Base-by-base conservation (phyloP, 2,329 filamentous ascomycete genomes). In the Geosmithia morbida region DNA sequence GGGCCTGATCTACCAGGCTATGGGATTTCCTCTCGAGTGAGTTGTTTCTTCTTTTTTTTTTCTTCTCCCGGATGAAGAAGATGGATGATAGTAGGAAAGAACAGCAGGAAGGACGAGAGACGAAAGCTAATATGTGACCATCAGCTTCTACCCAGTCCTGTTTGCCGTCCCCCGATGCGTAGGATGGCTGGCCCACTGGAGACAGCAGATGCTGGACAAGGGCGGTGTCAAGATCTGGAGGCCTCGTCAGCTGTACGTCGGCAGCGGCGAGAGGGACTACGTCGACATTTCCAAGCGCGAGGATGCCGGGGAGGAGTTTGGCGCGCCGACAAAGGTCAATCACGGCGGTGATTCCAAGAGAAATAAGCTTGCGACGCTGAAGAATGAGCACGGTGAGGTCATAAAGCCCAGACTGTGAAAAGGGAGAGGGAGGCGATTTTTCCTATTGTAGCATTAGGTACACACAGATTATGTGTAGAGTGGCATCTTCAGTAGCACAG, bases 151-250 rank as follows among this genome's bases (percentile, higher is more conserved):
- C 52, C 70, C 70, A 2, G 69, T 73, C 0, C 57, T 73, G 4
- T 73, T 73, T 49, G 70, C 70, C 6, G 70, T 73, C 6, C 70
- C 70, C 0, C 60, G 70, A 16, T 72, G 70, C 45, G 70, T 71
- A 2, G 70, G 70, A 20, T 73, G 70, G 70, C 56, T 73, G 29
- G 70, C 70, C 2, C 70, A 73, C 57, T 73, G 70, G 70, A 64
- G 70, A 17, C 70, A 73, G 56, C 65, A 67, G 61, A 69, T 71
- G 62, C 60, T 73, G 22, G 67, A 65, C 39, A 57, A 61, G 1
- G 57, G 61, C 0, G 69, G 68, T 3, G 69, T 71, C 48, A 73
- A 73, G 62, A 73, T 73, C 54, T 72, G 70, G 66, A 56, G 70
- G 1, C 70, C 70, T 0, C 56, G 70, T 43, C 70, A 73, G 59